These are phyloP conservation scores for Boletus bicolor DNA, from an alignment of 768 basidiomycete genomes.

Conservation along the genomic window DNA sequence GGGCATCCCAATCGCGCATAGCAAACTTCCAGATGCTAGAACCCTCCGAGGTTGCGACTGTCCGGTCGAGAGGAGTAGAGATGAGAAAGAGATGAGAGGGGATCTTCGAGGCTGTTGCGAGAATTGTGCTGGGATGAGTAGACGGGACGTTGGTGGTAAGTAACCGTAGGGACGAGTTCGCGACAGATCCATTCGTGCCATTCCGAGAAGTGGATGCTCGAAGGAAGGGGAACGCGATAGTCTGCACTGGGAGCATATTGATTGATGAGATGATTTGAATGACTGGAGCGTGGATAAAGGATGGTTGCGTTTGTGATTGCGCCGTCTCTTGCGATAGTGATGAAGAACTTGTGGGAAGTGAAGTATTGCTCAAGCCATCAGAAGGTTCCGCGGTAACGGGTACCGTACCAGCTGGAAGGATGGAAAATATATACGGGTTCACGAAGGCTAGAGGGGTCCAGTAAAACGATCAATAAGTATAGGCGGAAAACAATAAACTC, in stretches of 20 bases:
- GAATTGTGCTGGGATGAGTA: conserved; percentile 42
- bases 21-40: conserved; percentile 73
- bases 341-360: conserved; percentile 10
- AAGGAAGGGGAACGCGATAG: conserved; percentile 60
- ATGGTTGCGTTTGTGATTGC: conserved; percentile 26
- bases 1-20: conserved; percentile 73
- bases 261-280: conserved; percentile 72
- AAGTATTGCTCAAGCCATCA: conserved; percentile 16
- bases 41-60: conserved; percentile 63
- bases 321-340: conserved; percentile 18
- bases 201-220: conserved; percentile 26
- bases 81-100: conserved; percentile 54
- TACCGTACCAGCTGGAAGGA: conserved; percentile 68
- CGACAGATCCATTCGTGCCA: neutral
- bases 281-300: conserved; percentile 53
- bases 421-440: conserved; percentile 74
- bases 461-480: conserved; percentile 57
- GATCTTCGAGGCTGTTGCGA: neutral
- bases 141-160: conserved; percentile 41
- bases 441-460: conserved; percentile 52
- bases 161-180: conserved; percentile 55
- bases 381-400: conserved; percentile 28
- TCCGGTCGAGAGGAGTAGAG: conserved; percentile 73
- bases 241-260: conserved; percentile 59
- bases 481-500: conserved; percentile 7